Evolutionary conservation across 768 basidiomycete species (phyloP), one percentile per base, ranked within the genome.

Genomic region (Agrocybe chaxingu): DNA sequence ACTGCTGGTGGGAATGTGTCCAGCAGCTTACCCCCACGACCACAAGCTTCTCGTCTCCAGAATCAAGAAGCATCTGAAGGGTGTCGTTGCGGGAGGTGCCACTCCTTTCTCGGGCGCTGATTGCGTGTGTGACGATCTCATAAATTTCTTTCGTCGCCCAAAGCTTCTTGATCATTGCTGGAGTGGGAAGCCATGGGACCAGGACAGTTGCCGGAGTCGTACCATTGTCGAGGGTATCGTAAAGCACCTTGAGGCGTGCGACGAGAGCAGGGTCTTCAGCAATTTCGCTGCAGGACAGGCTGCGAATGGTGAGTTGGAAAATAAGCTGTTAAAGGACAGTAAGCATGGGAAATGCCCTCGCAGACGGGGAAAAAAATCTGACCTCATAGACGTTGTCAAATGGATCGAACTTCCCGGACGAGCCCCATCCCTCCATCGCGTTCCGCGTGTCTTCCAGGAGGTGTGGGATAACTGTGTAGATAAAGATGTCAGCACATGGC

Each of bases 91-190:
- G 73, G 35, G 76, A 67, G 31, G 79, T 68, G 12, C 82, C 84
- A 57, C 80, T 81, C 51, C 75, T 63, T 61, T 81, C 64, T 49
- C 88, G 73, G n/a, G 71, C 68, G 48, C 77, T 73, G 52, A 89
- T 80, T 35, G 80, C 79, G 8, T 64, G 64, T 44, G 73, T 71
- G 46, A 89, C 65, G 55, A 91, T 87, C 55, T 83, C 79, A 62
- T 89, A 89, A 49, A 91, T 84, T 56, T 81, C 71, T 65, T 87
- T 89, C 31, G 88, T 89, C 11, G 88, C 82, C 66, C 80, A 75
- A 36, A 87, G 64, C 62, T 88, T 88, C 58, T 69, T 77, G 47
- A 89, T 64, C 81, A 86, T 86, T 13, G 85, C 84, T 3, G 82
- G 83, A 40, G 78, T 80, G 7, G 88, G 88, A 43, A 90, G 68